A percentile compares a stretch with the other conserved stretches of the same genome.
Evolutionary conservation across 1,139 yeast species (phyloP).

Genomic region (Blastobotrys indianensis): DNA sequence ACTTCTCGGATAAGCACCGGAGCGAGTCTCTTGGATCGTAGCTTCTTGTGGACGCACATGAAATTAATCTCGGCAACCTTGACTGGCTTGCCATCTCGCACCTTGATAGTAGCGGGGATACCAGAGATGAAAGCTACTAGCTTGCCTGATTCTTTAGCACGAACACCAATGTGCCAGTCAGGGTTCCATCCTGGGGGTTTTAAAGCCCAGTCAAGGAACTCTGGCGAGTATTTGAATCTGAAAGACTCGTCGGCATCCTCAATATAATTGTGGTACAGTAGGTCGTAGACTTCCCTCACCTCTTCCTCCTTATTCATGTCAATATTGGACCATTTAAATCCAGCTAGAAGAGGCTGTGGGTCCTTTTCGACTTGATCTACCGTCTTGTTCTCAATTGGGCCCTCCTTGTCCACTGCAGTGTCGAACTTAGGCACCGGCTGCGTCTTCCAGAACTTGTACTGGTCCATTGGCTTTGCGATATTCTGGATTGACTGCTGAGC

Average conservation of each 20-base stretch:
- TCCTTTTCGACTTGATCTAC: constrained; percentile 64
- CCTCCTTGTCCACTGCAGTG: constrained; percentile 64
- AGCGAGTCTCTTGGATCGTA: constrained; percentile 88
- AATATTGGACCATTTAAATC: constrained; percentile 83
- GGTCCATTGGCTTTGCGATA: constrained; percentile 62
- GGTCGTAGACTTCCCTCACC: constrained; percentile 66
- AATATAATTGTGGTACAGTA: constrained; percentile 84
- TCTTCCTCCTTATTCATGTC: constrained; percentile 57
- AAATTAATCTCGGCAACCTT: constrained; percentile 87
- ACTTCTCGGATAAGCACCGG: constrained; percentile 92
- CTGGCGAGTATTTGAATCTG: constrained; percentile 80
- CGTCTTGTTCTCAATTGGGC: constrained; percentile 75
- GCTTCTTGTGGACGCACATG: constrained; percentile 86
- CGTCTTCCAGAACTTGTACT: constrained; percentile 95
- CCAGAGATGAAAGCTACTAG: constrained; percentile 91
- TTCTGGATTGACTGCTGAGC: constrained; percentile 13
- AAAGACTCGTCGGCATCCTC: constrained; percentile 92
- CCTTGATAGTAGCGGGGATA: constrained; percentile 65
- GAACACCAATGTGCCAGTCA: constrained; percentile 92
- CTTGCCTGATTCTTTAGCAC: constrained; percentile 69
- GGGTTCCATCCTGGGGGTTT: constrained; percentile 88
- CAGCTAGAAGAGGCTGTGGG: constrained; percentile 67
- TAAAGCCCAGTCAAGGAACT: constrained; percentile 87
- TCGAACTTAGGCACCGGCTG: constrained; percentile 84
- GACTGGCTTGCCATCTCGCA: constrained; percentile 49